phyloP scores from a whole-genome alignment of 495 filamentous ascomycete species.

The Baudoinia panamericana region DNA sequence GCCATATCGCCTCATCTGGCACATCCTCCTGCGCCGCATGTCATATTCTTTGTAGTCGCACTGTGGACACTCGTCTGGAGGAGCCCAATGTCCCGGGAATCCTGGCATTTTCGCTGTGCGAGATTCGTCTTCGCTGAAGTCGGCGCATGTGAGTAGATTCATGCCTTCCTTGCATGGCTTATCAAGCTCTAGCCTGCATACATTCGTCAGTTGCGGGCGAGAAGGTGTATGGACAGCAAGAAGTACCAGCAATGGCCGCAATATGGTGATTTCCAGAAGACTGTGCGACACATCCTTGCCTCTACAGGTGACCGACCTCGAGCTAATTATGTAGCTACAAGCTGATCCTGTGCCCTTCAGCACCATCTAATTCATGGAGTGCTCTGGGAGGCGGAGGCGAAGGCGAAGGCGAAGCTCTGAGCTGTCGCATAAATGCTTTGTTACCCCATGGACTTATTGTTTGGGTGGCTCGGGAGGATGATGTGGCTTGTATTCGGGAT shows the following conservation, averaged over 20 bases:
- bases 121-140: slow-evolving; percentile 19
- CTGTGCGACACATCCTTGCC: slow-evolving; percentile 32
- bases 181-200: slow-evolving; percentile 17
- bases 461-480: too few relatives aligned
- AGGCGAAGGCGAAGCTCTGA: too few relatives aligned
- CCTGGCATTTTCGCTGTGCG: slow-evolving; percentile 4
- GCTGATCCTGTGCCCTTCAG: too few relatives aligned
- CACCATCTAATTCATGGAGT: too few relatives aligned
- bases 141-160: slow-evolving; percentile 32
- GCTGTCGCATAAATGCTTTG: too few relatives aligned
- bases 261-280: slow-evolving; percentile 24
- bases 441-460: background rate
- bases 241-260: slow-evolving; percentile 34
- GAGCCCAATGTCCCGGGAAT: slow-evolving; percentile 8
- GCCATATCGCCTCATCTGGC: slow-evolving; percentile 7
- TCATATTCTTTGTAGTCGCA: slow-evolving; percentile 26
- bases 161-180: slow-evolving; percentile 27
- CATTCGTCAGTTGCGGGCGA: background rate
- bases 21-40: slow-evolving; percentile 8
- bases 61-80: slow-evolving; percentile 21
- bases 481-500: slow-evolving; percentile 20
- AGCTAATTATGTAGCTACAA: too few relatives aligned
- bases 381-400: too few relatives aligned
- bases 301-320: too few relatives aligned
- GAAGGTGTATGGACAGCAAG: background rate